Percentiles rank a stretch among this genome's conserved stretches.
phyloP scores from a whole-genome alignment of 2,329 filamentous ascomycete genomes.

The Plectosphaerella plurivora region DNA sequence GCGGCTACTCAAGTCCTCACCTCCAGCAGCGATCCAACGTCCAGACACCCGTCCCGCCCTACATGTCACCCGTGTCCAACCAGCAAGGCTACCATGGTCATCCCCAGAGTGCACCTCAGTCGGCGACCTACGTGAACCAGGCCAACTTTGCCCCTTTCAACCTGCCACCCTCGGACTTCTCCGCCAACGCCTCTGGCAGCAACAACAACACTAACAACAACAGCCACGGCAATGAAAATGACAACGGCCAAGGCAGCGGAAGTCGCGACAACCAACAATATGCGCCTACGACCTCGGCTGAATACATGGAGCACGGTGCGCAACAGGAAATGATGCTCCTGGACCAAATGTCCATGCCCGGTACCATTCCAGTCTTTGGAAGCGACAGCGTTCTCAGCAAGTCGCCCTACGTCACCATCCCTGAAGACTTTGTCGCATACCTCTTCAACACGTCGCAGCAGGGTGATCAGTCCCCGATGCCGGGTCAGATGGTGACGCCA shows the following conservation, averaged over 20 bases:
- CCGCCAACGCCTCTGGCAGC: slow-evolving; percentile 15
- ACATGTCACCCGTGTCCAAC: slow-evolving; percentile 47
- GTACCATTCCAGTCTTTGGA: slow-evolving; percentile 82
- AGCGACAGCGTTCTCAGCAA: slow-evolving; percentile 73
- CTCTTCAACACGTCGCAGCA: slow-evolving; percentile 66
- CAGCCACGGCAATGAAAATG: slow-evolving; percentile 15
- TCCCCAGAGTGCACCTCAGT: slow-evolving; percentile 39
- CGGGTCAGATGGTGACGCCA: slow-evolving; percentile 42
- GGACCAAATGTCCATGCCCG: slow-evolving; percentile 58
- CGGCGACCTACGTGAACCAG: slow-evolving; percentile 49
- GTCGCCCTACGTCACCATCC: slow-evolving; percentile 78
- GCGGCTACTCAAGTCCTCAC: slow-evolving; percentile 24
- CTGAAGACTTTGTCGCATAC: slow-evolving; percentile 83
- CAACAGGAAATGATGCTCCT: slow-evolving; percentile 55
- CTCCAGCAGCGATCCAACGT: slow-evolving; percentile 30
- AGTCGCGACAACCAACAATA: slow-evolving; percentile 32
- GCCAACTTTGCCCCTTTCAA: slow-evolving; percentile 60
- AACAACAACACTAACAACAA: slow-evolving; percentile 27
- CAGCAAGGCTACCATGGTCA: slow-evolving; percentile 45
- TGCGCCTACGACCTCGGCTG: slow-evolving; percentile 30
- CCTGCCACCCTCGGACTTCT: slow-evolving; percentile 57
- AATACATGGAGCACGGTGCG: slow-evolving; percentile 38
- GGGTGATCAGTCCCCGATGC: slow-evolving; percentile 46
- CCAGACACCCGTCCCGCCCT: slow-evolving; percentile 39
- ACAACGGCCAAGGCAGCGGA: slow-evolving; percentile 8